Percentiles rank a stretch among this genome's conserved stretches.
These are phyloP conservation scores for Phytophthora niederhauseri DNA, from an alignment of 352 stramenopile genomes.

Conservation along the genomic window DNA sequence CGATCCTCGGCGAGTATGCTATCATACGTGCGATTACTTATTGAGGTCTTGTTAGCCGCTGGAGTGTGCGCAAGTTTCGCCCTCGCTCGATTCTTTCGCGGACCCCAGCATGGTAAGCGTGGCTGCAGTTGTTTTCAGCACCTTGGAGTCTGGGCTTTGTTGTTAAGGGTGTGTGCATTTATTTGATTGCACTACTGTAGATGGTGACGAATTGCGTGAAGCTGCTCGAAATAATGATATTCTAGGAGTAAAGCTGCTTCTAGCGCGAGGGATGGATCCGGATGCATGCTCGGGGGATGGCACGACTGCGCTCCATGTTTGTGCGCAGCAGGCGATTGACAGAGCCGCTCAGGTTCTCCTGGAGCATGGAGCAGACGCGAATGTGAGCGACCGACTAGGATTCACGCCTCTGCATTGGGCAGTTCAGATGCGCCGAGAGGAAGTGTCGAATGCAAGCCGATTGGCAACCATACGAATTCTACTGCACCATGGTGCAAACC, in stretches of 20 bases:
- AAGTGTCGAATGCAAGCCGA: slow-evolving; percentile 61
- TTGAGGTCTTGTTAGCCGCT: slow-evolving; percentile 57
- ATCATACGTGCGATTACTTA: slow-evolving; percentile 41
- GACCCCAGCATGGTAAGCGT: slow-evolving; percentile 67
- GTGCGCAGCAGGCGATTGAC: slow-evolving; percentile 73
- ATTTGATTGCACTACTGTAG: slow-evolving; percentile 32
- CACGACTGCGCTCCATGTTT: slow-evolving; percentile 79
- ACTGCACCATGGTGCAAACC: slow-evolving; percentile 62
- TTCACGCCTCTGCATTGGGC: slow-evolving; percentile 86
- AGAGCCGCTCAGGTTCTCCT: slow-evolving; percentile 64
- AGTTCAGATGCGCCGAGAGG: slow-evolving; percentile 81
- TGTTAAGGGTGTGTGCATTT: slow-evolving; percentile 3
- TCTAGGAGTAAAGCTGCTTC: slow-evolving; percentile 53
- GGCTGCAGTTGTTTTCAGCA: background rate
- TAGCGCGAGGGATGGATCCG: slow-evolving; percentile 64
- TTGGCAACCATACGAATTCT: slow-evolving; percentile 78
- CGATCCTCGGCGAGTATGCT: slow-evolving; percentile 9
- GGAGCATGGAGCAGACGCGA: slow-evolving; percentile 66
- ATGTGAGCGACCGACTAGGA: slow-evolving; percentile 61
- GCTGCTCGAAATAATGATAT: slow-evolving; percentile 79
- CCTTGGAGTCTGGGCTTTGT: background rate
- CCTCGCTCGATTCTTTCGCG: slow-evolving; percentile 69
- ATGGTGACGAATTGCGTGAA: slow-evolving; percentile 78
- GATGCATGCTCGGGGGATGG: slow-evolving; percentile 64
- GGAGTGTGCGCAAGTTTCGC: slow-evolving; percentile 59